Evolutionary conservation across 179 eudicot genomes (phyloP), one percentile per base, ranked within the genome.

Genomic region (Monotropa hypopitys): DNA sequence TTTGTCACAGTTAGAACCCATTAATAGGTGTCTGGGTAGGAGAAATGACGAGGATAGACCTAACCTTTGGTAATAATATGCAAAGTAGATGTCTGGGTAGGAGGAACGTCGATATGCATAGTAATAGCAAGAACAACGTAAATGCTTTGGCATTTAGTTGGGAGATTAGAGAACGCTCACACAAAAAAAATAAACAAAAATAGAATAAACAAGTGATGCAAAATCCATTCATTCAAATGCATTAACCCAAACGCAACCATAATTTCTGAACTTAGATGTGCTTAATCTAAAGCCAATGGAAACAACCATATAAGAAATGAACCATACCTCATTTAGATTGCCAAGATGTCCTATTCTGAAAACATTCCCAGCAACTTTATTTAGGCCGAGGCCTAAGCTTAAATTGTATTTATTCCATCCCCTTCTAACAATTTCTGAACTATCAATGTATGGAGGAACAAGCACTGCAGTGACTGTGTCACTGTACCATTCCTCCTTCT

Each of bases 281-380:
- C 46, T 46, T 32, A 47, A 20, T 7, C 13, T 30, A 18, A 45
- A 43, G 43, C 32, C 15, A 45, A 6, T 18, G 5, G 40, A 26
- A 45, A 59, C 4, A n/a, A 57, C 13, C 28, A 33, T 49, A 18
- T 49, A 56, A 45, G 74, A 61, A 18, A 54, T 11, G 67, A 67
- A 54, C 4, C 63, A 21, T 90, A 94, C 99, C 89, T 94, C 99
- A 79, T 96, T 96, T 54, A 96, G 53, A 84, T 90, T 84, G 70
- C 99, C 99, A 42, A 96, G 97, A 84, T 96, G 99, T 28, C 99
- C 99, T 79, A 96, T 96, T 85, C 99, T 86, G 97, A 96, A 96
- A 72, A 90, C 99, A 82, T 94, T 96, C 70, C 98, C 99, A 28
- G 99, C 97, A 0, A 96, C 97, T 83, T 96, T 96, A 91, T 92